Evolutionary conservation across 257 asterid species (phyloP).

Genomic region (Haberlea rhodopensis): DNA sequence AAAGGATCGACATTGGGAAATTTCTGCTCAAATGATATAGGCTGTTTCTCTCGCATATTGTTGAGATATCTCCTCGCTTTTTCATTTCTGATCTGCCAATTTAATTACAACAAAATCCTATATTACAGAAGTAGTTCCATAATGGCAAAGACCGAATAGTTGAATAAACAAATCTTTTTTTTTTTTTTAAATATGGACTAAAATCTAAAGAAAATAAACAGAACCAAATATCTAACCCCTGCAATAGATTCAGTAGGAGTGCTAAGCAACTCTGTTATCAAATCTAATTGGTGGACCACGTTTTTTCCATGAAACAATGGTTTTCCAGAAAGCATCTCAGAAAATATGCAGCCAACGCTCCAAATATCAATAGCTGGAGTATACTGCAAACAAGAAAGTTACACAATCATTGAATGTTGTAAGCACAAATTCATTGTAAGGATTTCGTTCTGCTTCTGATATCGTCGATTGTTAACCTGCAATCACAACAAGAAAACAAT

Average conservation of each 20-base stretch:
- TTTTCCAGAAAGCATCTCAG: constrained; percentile 81
- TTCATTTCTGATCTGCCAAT: constrained; percentile 90
- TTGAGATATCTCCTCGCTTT: constrained; percentile 92
- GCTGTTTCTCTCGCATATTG: constrained; percentile 78
- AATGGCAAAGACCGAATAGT: constrained; percentile 1
- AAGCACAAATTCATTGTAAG: too few relatives aligned
- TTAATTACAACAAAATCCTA: constrained; percentile 26
- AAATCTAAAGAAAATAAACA: constrained; percentile 9
- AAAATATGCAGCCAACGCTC: constrained; percentile 95
- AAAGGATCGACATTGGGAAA: constrained; percentile 73
- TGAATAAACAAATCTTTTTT: constrained; percentile 1
- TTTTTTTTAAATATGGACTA: not conserved
- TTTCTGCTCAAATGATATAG: constrained; percentile 68
- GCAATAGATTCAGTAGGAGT: constrained; percentile 89
- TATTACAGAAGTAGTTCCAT: constrained; percentile 11
- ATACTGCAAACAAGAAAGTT: constrained; percentile 50
- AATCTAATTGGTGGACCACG: constrained; percentile 84
- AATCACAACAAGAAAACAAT: too few relatives aligned
- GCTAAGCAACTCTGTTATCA: constrained; percentile 89
- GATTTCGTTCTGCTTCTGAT: too few relatives aligned
- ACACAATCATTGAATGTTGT: constrained; percentile 1
- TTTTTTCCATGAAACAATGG: constrained; percentile 89
- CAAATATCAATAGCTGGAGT: constrained; percentile 95
- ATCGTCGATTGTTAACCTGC: too few relatives aligned
- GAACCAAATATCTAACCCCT: constrained; percentile 48